phyloP scores from a whole-genome alignment of 23 red algal species.

The Agarophyton chilense region DNA sequence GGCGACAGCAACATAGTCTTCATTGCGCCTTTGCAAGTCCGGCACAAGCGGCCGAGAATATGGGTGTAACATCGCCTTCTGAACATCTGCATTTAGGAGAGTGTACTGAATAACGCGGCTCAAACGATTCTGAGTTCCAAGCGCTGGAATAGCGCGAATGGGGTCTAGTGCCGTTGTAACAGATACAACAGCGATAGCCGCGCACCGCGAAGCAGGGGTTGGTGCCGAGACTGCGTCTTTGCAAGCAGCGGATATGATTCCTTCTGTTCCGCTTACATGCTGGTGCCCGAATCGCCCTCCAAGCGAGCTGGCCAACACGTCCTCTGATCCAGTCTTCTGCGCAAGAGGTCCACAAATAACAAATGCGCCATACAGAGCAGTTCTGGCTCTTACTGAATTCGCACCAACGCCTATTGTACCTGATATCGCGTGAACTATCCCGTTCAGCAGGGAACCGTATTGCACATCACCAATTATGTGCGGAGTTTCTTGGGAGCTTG shows the following conservation, averaged over 20 bases:
- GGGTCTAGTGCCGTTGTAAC: slow-evolving; percentile 44
- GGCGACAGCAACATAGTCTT: slow-evolving; percentile 16
- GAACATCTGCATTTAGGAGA: slow-evolving; percentile 32
- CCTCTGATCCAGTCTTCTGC: slow-evolving; percentile 31
- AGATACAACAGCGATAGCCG: slow-evolving; percentile 37
- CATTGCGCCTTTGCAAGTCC: slow-evolving; percentile 1
- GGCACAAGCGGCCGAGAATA: neutral
- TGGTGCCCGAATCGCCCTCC: slow-evolving; percentile 45
- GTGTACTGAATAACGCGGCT: slow-evolving; percentile 20
- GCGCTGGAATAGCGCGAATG: slow-evolving; percentile 23
- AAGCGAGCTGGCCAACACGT: slow-evolving; percentile 35
- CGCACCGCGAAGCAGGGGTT: slow-evolving; percentile 24
- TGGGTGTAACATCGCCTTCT: neutral
- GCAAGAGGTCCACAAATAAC: slow-evolving; percentile 50
- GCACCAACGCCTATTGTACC: slow-evolving; percentile 22
- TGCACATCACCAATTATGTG: slow-evolving; percentile 59
- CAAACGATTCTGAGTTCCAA: slow-evolving; percentile 53
- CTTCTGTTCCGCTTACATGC: slow-evolving; percentile 61
- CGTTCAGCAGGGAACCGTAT: slow-evolving; percentile 37
- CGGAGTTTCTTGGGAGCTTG: slow-evolving; percentile 13
- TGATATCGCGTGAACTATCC: slow-evolving; percentile 54
- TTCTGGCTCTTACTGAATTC: slow-evolving; percentile 40
- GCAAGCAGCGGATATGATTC: slow-evolving; percentile 31
- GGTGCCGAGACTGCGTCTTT: slow-evolving; percentile 45
- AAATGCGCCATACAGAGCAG: slow-evolving; percentile 56